These are phyloP conservation scores for Stachybotrys elegans DNA, from an alignment of 2,329 filamentous ascomycete genomes.

Conservation along the genomic window DNA sequence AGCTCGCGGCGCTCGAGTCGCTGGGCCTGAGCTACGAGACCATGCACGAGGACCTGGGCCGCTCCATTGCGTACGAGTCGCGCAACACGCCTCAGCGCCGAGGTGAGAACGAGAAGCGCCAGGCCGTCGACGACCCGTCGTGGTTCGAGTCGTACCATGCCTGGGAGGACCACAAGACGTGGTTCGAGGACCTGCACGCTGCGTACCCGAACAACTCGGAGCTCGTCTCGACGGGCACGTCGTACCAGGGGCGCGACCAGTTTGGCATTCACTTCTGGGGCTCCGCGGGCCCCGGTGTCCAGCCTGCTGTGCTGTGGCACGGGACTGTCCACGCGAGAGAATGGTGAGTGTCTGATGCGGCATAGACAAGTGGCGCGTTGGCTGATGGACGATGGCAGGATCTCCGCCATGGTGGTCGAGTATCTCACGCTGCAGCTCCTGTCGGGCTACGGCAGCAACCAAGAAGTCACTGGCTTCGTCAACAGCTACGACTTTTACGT, in stretches of 20 bases:
- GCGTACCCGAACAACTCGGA: conserved; percentile 37
- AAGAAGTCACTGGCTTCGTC: conserved; percentile 32
- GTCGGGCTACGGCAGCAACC: conserved; percentile 33
- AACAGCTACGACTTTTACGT: conserved; percentile 1
- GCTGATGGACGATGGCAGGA: accelerated
- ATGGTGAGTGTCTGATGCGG: too few relatives aligned
- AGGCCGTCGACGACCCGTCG: background rate
- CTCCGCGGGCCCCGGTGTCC: conserved; percentile 32
- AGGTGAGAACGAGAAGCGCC: conserved; percentile 10
- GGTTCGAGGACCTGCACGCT: conserved; percentile 35
- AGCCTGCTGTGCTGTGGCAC: conserved; percentile 51
- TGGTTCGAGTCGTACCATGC: conserved; percentile 50
- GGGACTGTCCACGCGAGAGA: conserved; percentile 56
- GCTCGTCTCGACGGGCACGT: conserved; percentile 41
- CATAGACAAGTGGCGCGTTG: too few relatives aligned
- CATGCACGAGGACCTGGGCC: conserved; percentile 34
- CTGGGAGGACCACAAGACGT: conserved; percentile 43
- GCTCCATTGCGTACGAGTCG: conserved; percentile 29
- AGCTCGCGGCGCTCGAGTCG: conserved; percentile 27
- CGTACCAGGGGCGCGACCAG: conserved; percentile 46
- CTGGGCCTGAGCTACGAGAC: conserved; percentile 23
- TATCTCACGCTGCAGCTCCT: conserved; percentile 46
- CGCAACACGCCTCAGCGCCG: conserved; percentile 15
- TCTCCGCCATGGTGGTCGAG: conserved; percentile 31
- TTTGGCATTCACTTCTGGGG: conserved; percentile 57